Conservation (phyloP, 768 basidiomycete species). For the Leccinellum albellum region DNA sequence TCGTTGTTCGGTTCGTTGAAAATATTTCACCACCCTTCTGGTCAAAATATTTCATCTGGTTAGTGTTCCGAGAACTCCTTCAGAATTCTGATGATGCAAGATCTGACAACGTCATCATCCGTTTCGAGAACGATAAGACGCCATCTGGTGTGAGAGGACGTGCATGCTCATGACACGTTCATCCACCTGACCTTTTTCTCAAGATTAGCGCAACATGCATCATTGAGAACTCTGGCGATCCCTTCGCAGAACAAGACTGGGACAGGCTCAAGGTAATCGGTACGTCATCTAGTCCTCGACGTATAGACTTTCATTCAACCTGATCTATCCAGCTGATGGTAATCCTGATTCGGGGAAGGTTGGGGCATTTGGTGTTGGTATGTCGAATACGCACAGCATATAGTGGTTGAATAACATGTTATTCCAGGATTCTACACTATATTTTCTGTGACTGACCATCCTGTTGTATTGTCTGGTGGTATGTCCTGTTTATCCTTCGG, state of each 20-base stretch:
- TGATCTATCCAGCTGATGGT: constrained; percentile 60
- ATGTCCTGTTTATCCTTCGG: constrained; percentile 13
- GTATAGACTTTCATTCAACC: neutral
- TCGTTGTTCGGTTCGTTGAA: neutral
- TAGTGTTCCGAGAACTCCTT: constrained; percentile 44
- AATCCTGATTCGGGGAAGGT: constrained; percentile 95
- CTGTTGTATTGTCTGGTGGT: constrained; percentile 74
- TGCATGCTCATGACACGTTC: neutral
- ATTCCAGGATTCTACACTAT: constrained; percentile 63
- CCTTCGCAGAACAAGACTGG: constrained; percentile 87
- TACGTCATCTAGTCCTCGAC: constrained; percentile 23
- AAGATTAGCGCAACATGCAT: neutral
- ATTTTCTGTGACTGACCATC: constrained; percentile 77
- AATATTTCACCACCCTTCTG: neutral
- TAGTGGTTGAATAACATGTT: neutral
- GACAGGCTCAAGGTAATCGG: constrained; percentile 84
- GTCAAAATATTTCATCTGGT: constrained; percentile 41
- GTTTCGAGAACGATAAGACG: constrained; percentile 73
- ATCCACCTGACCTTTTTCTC: neutral
- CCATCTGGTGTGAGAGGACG: constrained; percentile 35
- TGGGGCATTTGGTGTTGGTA: constrained; percentile 84
- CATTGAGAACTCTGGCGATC: constrained; percentile 50
- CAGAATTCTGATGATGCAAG: constrained; percentile 24
- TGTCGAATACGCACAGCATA: constrained; percentile 11
- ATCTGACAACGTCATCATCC: constrained; percentile 68